Evolutionary conservation across 192 early-diverging fungal species (phyloP), one percentile per base, ranked within the genome.

Genomic region (Endogone sp.): DNA sequence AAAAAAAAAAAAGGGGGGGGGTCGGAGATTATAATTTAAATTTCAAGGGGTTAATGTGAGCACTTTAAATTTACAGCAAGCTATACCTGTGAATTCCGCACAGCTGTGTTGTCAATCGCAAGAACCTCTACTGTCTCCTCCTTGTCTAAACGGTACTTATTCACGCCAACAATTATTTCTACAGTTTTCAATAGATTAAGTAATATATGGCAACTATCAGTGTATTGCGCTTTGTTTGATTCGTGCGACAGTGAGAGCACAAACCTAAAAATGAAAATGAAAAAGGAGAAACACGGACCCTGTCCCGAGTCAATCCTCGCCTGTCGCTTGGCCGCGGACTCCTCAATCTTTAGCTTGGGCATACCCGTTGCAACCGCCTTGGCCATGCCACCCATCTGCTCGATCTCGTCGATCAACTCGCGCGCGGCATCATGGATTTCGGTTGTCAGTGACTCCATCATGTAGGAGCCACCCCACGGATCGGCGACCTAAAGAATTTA

Each of bases 381-480:
- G 58, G 94, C 91, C 93, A 94, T 95, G 29, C 94, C 94, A 32
- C 94, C 94, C 85, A 94, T 87, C 20, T 67, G 74, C 81, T 95
- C 94, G 10, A 92, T 84, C 74, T 95, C 94, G 23, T 90, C 80
- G 61, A 95, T 88, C 63, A 93, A 86, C 54, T 76, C 79, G 54
- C 79, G 75, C 2, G 94, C 92, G 0, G 75, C 70, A 28, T 90
- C 84, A 78, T 88, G 93, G 65, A 95, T 81, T 37, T 91, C 85
- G 64, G 91, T 86, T 29, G 94, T 95, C 80, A 95, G 80, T 3
- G 88, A 87, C 83, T 95, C 94, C 94, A 95, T 95, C 90, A 95
- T 91, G 75, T 93, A 95, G 22, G 91, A 93, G 25, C 94, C 94
- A 3, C 90, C 94, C 94, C 94, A 95, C 2, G 94, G 94, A 67